A percentile compares a stretch with the other conserved stretches of the same genome.
phyloP scores from a whole-genome alignment of 441 rosid species.

The Monsonia emarginata region DNA sequence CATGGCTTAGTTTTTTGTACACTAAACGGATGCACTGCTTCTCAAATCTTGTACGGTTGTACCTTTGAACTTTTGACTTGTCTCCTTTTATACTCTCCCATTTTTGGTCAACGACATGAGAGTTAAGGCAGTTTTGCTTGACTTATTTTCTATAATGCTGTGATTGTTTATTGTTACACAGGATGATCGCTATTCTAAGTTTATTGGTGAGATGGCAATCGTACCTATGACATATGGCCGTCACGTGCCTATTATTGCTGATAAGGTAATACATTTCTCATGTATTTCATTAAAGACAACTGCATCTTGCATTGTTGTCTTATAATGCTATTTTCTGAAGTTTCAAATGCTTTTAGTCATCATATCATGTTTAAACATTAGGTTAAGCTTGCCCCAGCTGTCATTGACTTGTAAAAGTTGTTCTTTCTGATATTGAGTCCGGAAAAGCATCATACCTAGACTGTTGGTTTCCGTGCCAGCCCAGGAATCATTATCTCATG shows the following conservation, averaged over 20 bases:
- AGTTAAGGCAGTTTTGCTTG: slow-evolving; percentile 7
- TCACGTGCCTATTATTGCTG: slow-evolving; percentile 80
- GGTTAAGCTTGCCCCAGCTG: not conserved
- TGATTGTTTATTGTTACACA: slow-evolving; percentile 26
- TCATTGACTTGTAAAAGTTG: not conserved
- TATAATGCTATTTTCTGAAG: slow-evolving; percentile 2
- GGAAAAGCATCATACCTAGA: not conserved
- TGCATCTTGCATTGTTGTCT: not conserved
- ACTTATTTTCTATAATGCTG: slow-evolving; percentile 4
- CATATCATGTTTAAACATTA: not conserved
- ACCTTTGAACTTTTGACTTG: not conserved
- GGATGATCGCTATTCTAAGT: slow-evolving; percentile 85
- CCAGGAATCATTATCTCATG: not conserved
- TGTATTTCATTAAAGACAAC: slow-evolving; percentile 1
- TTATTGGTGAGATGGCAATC: slow-evolving; percentile 75
- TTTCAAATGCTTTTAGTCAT: not conserved
- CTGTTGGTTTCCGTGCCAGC: not conserved
- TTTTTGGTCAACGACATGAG: not conserved
- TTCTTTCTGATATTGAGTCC: not conserved
- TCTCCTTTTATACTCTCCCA: not conserved
- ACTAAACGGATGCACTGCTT: not conserved
- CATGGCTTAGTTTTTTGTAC: not conserved
- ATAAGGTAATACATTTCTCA: slow-evolving; percentile 42
- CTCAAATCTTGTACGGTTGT: not conserved
- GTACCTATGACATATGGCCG: slow-evolving; percentile 99